phyloP scores from a whole-genome alignment of 106 monocot genomes.

The Allium fistulosum region DNA sequence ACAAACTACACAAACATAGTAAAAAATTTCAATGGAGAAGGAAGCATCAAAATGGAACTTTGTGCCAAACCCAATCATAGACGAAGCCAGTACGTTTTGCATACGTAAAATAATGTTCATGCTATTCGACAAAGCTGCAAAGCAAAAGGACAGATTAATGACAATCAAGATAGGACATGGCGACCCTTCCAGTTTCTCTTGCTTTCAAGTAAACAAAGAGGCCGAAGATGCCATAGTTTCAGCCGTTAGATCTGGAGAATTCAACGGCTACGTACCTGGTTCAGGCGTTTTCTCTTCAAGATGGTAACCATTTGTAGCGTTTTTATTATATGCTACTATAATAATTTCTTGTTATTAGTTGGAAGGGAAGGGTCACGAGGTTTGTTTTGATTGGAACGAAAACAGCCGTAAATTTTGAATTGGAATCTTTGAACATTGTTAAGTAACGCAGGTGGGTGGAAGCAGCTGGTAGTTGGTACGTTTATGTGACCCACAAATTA shows the following conservation, averaged over 20 bases:
- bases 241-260: constrained; percentile 33
- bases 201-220: constrained; percentile 38
- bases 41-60: neutral
- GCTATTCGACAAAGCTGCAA: constrained; percentile 14
- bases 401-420: no score
- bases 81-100: neutral
- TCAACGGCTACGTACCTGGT: constrained; percentile 28
- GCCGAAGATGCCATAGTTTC: constrained; percentile 46
- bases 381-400: no score
- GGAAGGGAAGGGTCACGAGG: no score
- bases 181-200: constrained; percentile 54
- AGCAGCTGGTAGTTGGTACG: no score
- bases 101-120: neutral
- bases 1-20: no score
- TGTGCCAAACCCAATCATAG: neutral
- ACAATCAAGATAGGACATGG: constrained; percentile 53
- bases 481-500: no score
- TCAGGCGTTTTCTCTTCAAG: constrained; percentile 22
- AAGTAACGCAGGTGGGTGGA: no score
- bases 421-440: no score
- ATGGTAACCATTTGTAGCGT: constrained; percentile 11
- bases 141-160: constrained; percentile 6
- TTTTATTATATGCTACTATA: no score
- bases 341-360: no score
- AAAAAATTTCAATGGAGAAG: neutral